Conservation (phyloP, 176 grass and related monocot species). For the Hsuehochloa calcarea region DNA sequence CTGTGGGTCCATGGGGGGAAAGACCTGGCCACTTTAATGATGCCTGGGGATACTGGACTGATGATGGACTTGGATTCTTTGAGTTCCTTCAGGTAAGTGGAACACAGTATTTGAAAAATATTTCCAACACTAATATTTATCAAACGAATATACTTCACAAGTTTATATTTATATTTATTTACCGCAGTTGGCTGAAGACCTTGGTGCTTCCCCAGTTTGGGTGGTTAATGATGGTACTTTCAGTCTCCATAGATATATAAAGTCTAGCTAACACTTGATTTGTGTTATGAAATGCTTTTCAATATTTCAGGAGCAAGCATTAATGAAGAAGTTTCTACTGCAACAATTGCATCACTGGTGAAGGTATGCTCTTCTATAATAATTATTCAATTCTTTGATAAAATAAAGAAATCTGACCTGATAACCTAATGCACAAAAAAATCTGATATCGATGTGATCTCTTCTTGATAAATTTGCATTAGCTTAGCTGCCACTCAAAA, state of each 20-base stretch:
- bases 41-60: slow-evolving; percentile 93
- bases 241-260: slow-evolving; percentile 8
- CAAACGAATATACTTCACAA: slow-evolving; percentile 5
- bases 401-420: neutral
- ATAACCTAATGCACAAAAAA: neutral
- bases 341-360: slow-evolving; percentile 60
- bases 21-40: slow-evolving; percentile 85
- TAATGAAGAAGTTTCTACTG: slow-evolving; percentile 65
- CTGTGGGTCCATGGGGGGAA: slow-evolving; percentile 89
- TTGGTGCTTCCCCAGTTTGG: slow-evolving; percentile 77
- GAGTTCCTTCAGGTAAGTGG: slow-evolving; percentile 84
- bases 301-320: slow-evolving; percentile 67
- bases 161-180: slow-evolving; percentile 30
- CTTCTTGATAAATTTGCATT: neutral
- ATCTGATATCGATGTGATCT: neutral
- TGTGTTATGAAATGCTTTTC: slow-evolving; percentile 1
- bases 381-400: neutral
- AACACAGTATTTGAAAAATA: neutral
- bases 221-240: slow-evolving; percentile 85
- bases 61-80: slow-evolving; percentile 86
- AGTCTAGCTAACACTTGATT: slow-evolving; percentile 9
- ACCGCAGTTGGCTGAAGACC: slow-evolving; percentile 79
- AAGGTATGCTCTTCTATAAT: slow-evolving; percentile 54
- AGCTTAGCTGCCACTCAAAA: neutral
- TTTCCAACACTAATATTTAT: neutral